Base-by-base conservation (phyloP, 169 alveolate species). In the Miamiensis avidus region DNA sequence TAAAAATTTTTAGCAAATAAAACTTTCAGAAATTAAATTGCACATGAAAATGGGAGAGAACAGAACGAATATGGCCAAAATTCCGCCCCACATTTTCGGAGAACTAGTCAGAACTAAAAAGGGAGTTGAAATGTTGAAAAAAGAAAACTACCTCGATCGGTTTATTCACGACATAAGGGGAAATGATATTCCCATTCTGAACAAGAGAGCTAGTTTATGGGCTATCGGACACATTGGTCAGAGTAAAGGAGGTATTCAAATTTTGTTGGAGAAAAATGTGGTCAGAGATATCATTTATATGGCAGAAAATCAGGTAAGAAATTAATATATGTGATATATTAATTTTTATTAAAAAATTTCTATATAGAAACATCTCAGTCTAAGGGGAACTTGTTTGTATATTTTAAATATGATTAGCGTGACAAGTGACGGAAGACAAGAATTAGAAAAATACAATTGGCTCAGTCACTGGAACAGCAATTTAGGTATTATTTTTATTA, bases 351-450 rank as follows among this genome's bases (percentile, higher is more conserved):
- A 11, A 49, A 11, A 11, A 11, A 49, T 11, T 49, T n/a, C n/a
- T n/a, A n/a, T n/a, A n/a, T n/a, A 82, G 64, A 84, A 74, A 83
- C 49, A 84, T 85, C 73, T 93, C 15, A 88, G 94, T 1, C 65
- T 93, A 25, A 86, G 94, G 89, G 96, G 95, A 26, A 93, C 94
- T 27, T 89, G 93, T 81, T 77, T 89, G 0, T 93, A 90, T 78
- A 84, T 86, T 0, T 75, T 93, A 15, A 91, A 91, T 31, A 69
- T 93, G 84, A 74, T 93, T 0, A 84, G 92, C 64, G 90, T 87
- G 29, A 85, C 91, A 27, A 49, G 73, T 1, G 31, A 84, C 75
- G 96, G 96, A 0, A 84, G 90, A 82, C 34, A 31, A 15, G 90
- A 85, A n/a, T 75, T 93, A 31, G 81, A 90, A 78, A 76, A 82